Base-by-base conservation (phyloP, 805 yeast species). In the Phaffomyces thermotolerans region DNA sequence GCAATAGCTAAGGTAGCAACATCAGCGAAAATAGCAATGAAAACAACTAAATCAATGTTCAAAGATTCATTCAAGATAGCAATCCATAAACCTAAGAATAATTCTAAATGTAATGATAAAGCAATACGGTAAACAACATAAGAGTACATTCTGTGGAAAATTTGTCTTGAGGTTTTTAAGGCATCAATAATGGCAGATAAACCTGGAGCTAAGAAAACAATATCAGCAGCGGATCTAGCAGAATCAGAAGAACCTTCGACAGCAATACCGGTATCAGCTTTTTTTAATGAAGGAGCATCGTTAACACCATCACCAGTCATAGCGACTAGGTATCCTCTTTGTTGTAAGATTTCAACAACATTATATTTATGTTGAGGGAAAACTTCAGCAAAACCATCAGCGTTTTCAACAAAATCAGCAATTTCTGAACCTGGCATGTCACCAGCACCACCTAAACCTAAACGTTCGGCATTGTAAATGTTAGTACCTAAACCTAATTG, bases 241-340 rank as follows among this genome's bases (percentile, higher is more conserved):
- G 95, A 91, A 75, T 87, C 96, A 59, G 95, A 84, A 63, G 95
- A 90, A 82, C 95, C 96, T 76, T 88, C 95, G 69, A 88, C 96
- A 64, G 97, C 96, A 76, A 89, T 89, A 83, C 97, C 97, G 57
- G 86, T 80, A 64, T 82, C 89, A 60, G 95, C 95, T 79, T 88
- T 88, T 88, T 88, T 88, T 73, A 88, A 79, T 54, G 96, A 88
- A 64, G 96, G 96, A 62, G 96, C 95, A 74, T 88, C 96, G 78
- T 88, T 88, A 67, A 88, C 96, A 86, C 96, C 96, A 68, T 88
- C 96, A 84, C 96, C 96, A 77, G 96, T 88, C 96, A 88, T 88
- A 72, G 96, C 96, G 73, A 89, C 95, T 73, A 88, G 79, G 82
- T 84, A 87, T 73, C 96, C 96, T 79, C 95, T 83, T 68, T 82